phyloP scores from a whole-genome alignment of 2,329 filamentous ascomycete species.

The Arthrinium puccinioides region DNA sequence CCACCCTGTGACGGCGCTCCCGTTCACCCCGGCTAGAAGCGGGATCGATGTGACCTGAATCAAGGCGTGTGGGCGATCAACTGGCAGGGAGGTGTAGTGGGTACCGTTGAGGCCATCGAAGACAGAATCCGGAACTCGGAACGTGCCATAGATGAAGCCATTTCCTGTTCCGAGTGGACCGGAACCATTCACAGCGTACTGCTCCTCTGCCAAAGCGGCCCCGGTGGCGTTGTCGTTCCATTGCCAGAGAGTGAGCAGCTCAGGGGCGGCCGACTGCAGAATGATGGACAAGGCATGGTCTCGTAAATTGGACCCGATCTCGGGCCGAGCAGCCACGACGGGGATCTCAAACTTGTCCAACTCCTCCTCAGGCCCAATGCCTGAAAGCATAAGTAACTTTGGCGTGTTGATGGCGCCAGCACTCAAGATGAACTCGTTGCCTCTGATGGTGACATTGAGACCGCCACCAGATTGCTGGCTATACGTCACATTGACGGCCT shows the following conservation, averaged over 20 bases:
- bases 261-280: conserved; percentile 2
- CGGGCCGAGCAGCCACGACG: conserved; percentile 17
- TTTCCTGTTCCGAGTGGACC: background rate
- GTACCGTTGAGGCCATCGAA: conserved; percentile 6
- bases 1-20: conserved; percentile 28
- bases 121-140: conserved; percentile 9
- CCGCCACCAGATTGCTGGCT: no score
- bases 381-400: conserved; percentile 21
- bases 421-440: conserved; percentile 17
- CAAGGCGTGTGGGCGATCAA: conserved; percentile 9
- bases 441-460: conserved; percentile 25
- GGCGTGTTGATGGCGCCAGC: conserved; percentile 20
- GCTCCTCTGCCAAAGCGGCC: background rate
- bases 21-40: conserved; percentile 28
- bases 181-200: background rate
- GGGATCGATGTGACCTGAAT: conserved; percentile 7
- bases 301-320: conserved; percentile 19
- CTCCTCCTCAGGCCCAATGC: conserved; percentile 16
- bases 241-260: background rate
- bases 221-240: background rate
- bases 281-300: conserved; percentile 12
- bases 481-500: conserved; percentile 27
- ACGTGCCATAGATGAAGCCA: background rate
- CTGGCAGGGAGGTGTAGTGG: conserved; percentile 8
- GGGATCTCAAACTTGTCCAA: conserved; percentile 16